These are phyloP conservation scores for Lepidium sativum DNA, from an alignment of 345 rosid species.

Conservation along the genomic window DNA sequence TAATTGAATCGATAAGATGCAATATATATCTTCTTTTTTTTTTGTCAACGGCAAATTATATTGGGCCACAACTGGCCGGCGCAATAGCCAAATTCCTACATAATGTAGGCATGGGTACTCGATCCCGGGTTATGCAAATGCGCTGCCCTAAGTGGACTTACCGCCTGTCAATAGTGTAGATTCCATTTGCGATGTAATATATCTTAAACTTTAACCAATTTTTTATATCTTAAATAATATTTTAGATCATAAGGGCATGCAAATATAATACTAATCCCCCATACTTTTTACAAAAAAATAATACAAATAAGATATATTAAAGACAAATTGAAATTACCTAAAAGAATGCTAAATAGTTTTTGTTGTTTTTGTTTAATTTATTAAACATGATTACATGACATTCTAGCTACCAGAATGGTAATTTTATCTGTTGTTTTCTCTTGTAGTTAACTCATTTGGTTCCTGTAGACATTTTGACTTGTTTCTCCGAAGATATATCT, in stretches of 20 bases:
- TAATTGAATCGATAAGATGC: too few relatives aligned
- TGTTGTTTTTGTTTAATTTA: background rate
- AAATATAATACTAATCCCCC: background rate
- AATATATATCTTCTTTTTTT: too few relatives aligned
- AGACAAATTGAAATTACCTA: conserved; percentile 15
- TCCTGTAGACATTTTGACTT: conserved; percentile 8
- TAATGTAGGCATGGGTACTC: too few relatives aligned
- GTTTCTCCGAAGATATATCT: conserved; percentile 3
- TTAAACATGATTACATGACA: background rate
- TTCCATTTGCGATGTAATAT: too few relatives aligned
- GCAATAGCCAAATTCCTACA: too few relatives aligned
- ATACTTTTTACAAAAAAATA: too few relatives aligned
- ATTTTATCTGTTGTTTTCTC: background rate
- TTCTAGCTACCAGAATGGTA: conserved; percentile 16
- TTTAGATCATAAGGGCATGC: background rate
- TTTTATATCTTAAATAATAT: background rate
- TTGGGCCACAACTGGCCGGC: too few relatives aligned
- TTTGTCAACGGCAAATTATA: too few relatives aligned
- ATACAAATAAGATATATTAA: background rate
- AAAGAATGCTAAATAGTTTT: background rate
- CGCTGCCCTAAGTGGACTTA: too few relatives aligned
- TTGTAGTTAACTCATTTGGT: background rate
- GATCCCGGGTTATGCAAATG: too few relatives aligned
- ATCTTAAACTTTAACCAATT: too few relatives aligned
- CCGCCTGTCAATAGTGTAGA: too few relatives aligned